phyloP scores from a whole-genome alignment of 1,284 basidiomycete genomes.

The Melampsora larici-populina region DNA sequence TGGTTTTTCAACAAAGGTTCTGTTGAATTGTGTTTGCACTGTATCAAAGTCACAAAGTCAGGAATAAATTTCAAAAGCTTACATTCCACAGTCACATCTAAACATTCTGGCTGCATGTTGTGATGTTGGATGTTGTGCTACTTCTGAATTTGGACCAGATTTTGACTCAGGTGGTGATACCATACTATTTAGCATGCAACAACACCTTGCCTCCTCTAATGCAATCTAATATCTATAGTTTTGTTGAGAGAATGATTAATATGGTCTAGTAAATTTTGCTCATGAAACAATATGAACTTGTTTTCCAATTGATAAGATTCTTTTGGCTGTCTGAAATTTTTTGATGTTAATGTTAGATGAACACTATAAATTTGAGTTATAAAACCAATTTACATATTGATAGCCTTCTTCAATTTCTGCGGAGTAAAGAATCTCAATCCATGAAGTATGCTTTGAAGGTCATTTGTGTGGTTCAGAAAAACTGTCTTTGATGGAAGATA shows the following conservation, averaged over 20 bases:
- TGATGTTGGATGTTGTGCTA: slow-evolving; percentile 17
- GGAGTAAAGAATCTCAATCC: slow-evolving; percentile 25
- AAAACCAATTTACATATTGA: background rate
- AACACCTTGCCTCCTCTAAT: slow-evolving; percentile 7
- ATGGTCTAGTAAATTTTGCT: background rate
- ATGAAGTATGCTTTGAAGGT: slow-evolving; percentile 18
- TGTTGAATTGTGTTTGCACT: background rate
- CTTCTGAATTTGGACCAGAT: slow-evolving; percentile 14
- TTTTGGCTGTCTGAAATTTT: background rate
- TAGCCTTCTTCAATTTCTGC: slow-evolving; percentile 9
- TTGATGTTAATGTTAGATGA: no score
- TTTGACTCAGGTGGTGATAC: slow-evolving; percentile 28
- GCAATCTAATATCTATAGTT: no score
- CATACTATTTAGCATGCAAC: slow-evolving; percentile 35
- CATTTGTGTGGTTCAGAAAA: background rate
- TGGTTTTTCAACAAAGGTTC: slow-evolving; percentile 20
- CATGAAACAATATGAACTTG: slow-evolving; percentile 32
- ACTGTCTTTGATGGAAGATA: background rate
- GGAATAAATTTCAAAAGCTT: slow-evolving; percentile 13
- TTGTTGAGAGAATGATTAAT: no score
- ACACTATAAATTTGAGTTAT: no score
- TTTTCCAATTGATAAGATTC: slow-evolving; percentile 23
- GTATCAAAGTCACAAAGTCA: no score
- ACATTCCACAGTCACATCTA: slow-evolving; percentile 35
- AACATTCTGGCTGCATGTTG: slow-evolving; percentile 33